Evolutionary conservation across 192 early-diverging fungal genomes (phyloP).

Genomic region (Podila minutissima): DNA sequence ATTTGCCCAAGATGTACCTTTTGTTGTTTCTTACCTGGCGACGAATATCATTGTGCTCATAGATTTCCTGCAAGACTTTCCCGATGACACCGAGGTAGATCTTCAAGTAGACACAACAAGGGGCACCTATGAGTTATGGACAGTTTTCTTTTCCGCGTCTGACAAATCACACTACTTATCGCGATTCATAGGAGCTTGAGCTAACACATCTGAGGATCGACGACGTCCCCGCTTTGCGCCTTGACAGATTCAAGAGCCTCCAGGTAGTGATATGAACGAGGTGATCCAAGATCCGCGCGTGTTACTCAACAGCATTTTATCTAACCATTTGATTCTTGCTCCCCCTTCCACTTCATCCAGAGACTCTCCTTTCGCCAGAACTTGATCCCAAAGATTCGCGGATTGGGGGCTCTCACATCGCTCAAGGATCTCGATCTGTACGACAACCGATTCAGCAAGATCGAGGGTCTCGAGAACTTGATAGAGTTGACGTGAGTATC

Average conservation of each 20-base stretch:
- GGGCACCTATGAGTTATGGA: too few relatives aligned
- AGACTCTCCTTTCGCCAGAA: slow-evolving; percentile 92
- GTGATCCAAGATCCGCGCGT: background rate
- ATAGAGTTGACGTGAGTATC: slow-evolving; percentile 65
- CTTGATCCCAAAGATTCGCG: slow-evolving; percentile 74
- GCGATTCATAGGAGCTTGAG: slow-evolving; percentile 68
- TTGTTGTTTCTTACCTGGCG: too few relatives aligned
- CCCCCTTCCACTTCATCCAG: background rate
- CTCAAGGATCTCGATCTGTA: slow-evolving; percentile 93
- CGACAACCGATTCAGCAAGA: slow-evolving; percentile 89
- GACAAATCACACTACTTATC: background rate
- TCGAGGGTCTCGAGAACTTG: slow-evolving; percentile 72
- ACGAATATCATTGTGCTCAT: background rate
- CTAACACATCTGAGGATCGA: slow-evolving; percentile 72
- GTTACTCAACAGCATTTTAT: background rate
- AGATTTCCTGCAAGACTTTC: slow-evolving; percentile 61
- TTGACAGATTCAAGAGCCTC: slow-evolving; percentile 73
- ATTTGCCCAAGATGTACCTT: too few relatives aligned
- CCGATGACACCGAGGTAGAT: slow-evolving; percentile 58
- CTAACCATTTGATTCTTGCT: background rate
- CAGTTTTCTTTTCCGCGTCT: background rate
- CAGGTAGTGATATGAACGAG: slow-evolving; percentile 53
- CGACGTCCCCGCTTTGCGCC: slow-evolving; percentile 58
- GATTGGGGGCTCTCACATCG: slow-evolving; percentile 59
- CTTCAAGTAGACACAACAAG: too few relatives aligned